A percentile compares a stretch with the other conserved stretches of the same genome.
Conservation (phyloP, 768 basidiomycete genomes). For the Coprinopsis sp. region DNA sequence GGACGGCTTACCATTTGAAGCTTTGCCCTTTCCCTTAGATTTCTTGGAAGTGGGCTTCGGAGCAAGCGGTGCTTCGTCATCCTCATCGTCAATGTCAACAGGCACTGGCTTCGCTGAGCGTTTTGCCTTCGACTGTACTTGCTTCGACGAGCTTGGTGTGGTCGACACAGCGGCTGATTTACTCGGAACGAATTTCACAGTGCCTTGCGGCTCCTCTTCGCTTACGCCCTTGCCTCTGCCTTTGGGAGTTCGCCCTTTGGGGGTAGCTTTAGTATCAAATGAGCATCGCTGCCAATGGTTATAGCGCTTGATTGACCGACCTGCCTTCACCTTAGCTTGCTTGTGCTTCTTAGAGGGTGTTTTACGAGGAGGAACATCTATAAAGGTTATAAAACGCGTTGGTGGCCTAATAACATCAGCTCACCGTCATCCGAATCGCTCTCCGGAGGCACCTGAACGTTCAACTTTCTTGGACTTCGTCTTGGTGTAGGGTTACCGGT, state of each 20-base stretch:
- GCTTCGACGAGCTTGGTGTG: not conserved
- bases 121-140: no score
- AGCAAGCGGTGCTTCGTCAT: not conserved
- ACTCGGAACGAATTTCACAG: not conserved
- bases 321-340: not conserved
- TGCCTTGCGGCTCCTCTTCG: not conserved
- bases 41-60: not conserved
- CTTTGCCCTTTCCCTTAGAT: not conserved
- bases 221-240: not conserved
- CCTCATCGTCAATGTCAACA: not conserved
- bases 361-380: not conserved
- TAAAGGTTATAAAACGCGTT: not conserved
- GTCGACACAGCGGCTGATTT: not conserved
- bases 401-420: not conserved
- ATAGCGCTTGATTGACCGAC: not conserved
- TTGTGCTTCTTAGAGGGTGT: not conserved
- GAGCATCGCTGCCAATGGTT: no score
- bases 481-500: not conserved
- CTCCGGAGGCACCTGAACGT: not conserved
- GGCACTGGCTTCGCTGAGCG: not conserved
- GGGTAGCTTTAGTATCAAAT: no score
- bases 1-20: not conserved
- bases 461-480: conserved; percentile 7
- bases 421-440: not conserved
- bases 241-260: no score